phyloP scores from a whole-genome alignment of 306 rosid genomes.

The Betula pendula region DNA sequence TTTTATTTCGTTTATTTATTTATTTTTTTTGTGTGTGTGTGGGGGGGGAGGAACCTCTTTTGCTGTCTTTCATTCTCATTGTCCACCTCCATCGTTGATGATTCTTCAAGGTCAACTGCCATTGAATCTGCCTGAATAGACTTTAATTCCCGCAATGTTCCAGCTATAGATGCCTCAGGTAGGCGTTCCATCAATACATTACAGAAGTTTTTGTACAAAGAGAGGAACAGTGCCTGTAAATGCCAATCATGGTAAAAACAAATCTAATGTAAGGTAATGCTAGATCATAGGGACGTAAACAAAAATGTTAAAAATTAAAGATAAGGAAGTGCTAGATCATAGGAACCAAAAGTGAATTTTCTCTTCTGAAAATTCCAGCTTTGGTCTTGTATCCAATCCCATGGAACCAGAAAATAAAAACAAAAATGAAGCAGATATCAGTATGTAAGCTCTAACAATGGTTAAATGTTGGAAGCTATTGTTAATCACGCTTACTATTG shows the following conservation, averaged over 20 bases:
- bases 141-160: conserved; percentile 66
- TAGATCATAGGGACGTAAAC: conserved; percentile 14
- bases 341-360: too few relatives aligned
- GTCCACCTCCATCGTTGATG: conserved; percentile 82
- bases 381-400: too few relatives aligned
- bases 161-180: conserved; percentile 62
- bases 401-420: too few relatives aligned
- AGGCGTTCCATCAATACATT: conserved; percentile 75
- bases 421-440: too few relatives aligned
- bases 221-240: conserved; percentile 71
- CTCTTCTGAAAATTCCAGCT: too few relatives aligned
- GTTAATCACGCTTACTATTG: background rate
- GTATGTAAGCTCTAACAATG: background rate
- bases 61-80: conserved; percentile 59
- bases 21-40: background rate
- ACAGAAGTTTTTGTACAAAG: conserved; percentile 74
- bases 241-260: conserved; percentile 28
- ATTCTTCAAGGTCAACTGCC: conserved; percentile 76
- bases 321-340: too few relatives aligned
- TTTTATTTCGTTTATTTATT: background rate
- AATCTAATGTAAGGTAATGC: conserved; percentile 22
- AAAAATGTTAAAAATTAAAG: background rate
- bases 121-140: conserved; percentile 54
- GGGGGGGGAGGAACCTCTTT: conserved; percentile 52
- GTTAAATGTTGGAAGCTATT: background rate